Evolutionary conservation across 768 basidiomycete species (phyloP), one percentile per base, ranked within the genome.

Genomic region (Hericium alpestre): DNA sequence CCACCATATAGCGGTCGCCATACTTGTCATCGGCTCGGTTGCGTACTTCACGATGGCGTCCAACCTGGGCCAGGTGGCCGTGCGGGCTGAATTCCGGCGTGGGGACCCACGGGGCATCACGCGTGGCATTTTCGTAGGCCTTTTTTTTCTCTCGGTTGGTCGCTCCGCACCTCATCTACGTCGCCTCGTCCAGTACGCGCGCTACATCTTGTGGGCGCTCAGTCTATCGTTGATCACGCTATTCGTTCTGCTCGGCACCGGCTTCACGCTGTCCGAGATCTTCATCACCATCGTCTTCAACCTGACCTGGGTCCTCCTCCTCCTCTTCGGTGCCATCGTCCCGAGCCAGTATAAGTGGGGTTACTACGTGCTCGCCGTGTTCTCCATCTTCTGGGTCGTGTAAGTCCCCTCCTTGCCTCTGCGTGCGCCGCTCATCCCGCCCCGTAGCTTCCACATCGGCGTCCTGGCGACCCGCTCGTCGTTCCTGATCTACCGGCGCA

Each of bases 11-110:
- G 74, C 73, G 23, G 59, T 75, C 18, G 67, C 77, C 51, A 69
- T 83, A 38, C 67, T 82, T 23, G 69, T 73, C 4, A 78, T 78
- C 1, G 69, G 79, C 0, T 65, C 72, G 11, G 71, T 82, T 54
- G 66, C 75, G 0, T 80, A 79, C 65, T 80, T 79, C 65, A 66
- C 74, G 8, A 80, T 82, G 80, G 82, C 80, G 0, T 81, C 80
- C 15, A 71, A 81, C 63, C 69, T 82, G 37, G 82, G 82, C 16
- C 69, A 69, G 54, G 74, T 79, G 0, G 65, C 76, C 38, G 63
- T 83, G 50, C 56, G 37, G 6, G 71, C 74, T 23, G 78, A 79
- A 62, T 79, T 76, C 58, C 55, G 60, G 13, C 69, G 70, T 32
- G 59, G 59, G 5, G 57, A 57, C 47, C 58, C 68, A 49, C 57